phyloP scores from a whole-genome alignment of 192 early-diverging fungal species.

The Coemansia sp. region DNA sequence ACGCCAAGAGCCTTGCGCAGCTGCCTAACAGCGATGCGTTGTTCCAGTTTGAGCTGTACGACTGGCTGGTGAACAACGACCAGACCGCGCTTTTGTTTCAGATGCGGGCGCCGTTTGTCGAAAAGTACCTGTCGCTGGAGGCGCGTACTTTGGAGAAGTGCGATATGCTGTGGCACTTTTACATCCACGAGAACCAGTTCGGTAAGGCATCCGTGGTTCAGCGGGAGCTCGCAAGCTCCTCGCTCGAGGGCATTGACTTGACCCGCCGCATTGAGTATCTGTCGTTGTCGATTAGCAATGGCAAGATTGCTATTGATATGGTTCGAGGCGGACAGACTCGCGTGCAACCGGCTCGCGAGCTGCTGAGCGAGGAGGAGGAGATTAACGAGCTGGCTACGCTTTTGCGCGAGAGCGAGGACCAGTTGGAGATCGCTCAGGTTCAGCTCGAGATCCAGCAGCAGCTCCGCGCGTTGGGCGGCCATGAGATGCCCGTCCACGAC shows the following conservation, averaged over 20 bases:
- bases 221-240: constrained; percentile 44
- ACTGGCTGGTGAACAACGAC: constrained; percentile 64
- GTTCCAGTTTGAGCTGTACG: constrained; percentile 71
- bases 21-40: constrained; percentile 61
- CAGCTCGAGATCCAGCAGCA: constrained; percentile 59
- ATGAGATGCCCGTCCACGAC: constrained; percentile 12
- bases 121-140: constrained; percentile 58
- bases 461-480: constrained; percentile 10
- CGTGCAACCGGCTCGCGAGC: background rate
- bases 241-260: constrained; percentile 39
- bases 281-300: constrained; percentile 66
- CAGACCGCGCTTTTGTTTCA: constrained; percentile 59
- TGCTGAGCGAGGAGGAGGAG: constrained; percentile 32
- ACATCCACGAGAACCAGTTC: constrained; percentile 63
- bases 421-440: constrained; percentile 65
- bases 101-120: constrained; percentile 53
- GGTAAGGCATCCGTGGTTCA: constrained; percentile 64
- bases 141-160: constrained; percentile 56
- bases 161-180: constrained; percentile 73
- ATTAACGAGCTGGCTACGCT: constrained; percentile 49
- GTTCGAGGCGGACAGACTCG: constrained; percentile 9
- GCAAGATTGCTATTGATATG: constrained; percentile 63
- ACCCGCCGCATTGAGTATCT: constrained; percentile 64
- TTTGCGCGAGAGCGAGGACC: constrained; percentile 61
- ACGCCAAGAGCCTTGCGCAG: constrained; percentile 18